Evolutionary conservation across 2,329 filamentous ascomycete genomes (phyloP), one percentile per base, ranked within the genome.

Genomic region (Myotisia sp.): DNA sequence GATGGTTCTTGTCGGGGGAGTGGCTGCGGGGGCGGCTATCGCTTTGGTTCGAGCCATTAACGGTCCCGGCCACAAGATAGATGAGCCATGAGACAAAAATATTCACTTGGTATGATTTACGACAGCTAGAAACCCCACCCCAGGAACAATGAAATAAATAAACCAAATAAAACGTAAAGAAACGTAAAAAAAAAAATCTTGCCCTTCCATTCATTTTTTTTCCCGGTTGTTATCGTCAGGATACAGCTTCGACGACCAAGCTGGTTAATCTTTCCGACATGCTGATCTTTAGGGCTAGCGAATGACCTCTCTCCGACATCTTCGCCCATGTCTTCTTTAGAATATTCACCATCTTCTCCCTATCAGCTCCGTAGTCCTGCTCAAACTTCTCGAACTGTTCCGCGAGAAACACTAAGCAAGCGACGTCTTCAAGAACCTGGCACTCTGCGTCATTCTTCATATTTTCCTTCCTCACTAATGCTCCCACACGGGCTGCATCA

Each of bases 351-450:
- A 84, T 74, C 66, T 90, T 92, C 33, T 74, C 76, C 58, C 87
- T 80, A 49, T 84, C 79, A 13, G 12, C 29, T 8, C 29, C 29
- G 35, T 76, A 68, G 18, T 71, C 67, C 51, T 68, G 66, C 63
- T 83, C 78, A 56, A 90, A 92, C 33, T 70, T 71, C 47, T 86
- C 83, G 42, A 92, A 79, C 51, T 90, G 80, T 52, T 87, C 82
- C 52, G 90, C 83, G 44, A 92, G 59, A 53, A 92, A 92, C 18
- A 92, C 83, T 36, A 92, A 59, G 51, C 83, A 92, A 3, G 84
- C 84, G 29, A 84, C 79, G 58, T 92, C 84, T 61, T 92, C 84
- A 41, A 92, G 64, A 5, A 72, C 67, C 62, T 87, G 79, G 36
- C 77, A 75, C 38, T 65, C 62, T 16, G 46, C 48, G 30, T 58